Evolutionary conservation across 495 filamentous ascomycete genomes (phyloP), one percentile per base, ranked within the genome.

Genomic region (Schizothecium vesticola): DNA sequence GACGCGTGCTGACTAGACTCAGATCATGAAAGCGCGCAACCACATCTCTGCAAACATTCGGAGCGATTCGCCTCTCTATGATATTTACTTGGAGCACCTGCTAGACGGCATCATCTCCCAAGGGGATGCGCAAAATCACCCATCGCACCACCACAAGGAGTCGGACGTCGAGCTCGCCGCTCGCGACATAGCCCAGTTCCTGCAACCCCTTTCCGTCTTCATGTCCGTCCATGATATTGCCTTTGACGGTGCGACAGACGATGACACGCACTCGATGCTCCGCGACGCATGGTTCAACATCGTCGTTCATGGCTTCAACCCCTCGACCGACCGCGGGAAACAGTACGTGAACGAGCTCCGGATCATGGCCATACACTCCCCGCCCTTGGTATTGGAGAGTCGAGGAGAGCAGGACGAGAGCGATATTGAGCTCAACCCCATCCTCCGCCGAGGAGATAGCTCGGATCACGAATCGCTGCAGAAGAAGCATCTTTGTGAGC

Each of bases 201-300:
- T 99, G 63, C 88, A 88, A 64, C 93, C 95, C 19, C 80, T 98
- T 59, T 91, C 95, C 22, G 76, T 91, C 12, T 82, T 95, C 31
- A 88, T 93, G 73, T 88, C 90, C 25, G 80, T 77, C 51, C 81
- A 87, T 68, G 82, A 84, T 23, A 71, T 82, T 6, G 70, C 77
- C 19, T 71, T 80, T 9, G 80, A 81, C 58, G 74, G 73, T 26
- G 59, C 77, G 0, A 71, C 75, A 21, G 86, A 90, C 69, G 88
- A 92, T 51, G 85, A 92, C 56, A 84, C 85, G 23, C 80, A 86
- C 63, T 84, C 87, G 22, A 80, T 96, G 59, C 87, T 95, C 69
- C 89, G 94, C 43, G 92, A 98, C 82, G 92, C 92, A 16, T 99
- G 95, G 95, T 97, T 97, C 77, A 99, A 99, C 75, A 91, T 97